Base-by-base conservation (phyloP, 306 rosid species). In the Psophocarpus tetragonolobus region DNA sequence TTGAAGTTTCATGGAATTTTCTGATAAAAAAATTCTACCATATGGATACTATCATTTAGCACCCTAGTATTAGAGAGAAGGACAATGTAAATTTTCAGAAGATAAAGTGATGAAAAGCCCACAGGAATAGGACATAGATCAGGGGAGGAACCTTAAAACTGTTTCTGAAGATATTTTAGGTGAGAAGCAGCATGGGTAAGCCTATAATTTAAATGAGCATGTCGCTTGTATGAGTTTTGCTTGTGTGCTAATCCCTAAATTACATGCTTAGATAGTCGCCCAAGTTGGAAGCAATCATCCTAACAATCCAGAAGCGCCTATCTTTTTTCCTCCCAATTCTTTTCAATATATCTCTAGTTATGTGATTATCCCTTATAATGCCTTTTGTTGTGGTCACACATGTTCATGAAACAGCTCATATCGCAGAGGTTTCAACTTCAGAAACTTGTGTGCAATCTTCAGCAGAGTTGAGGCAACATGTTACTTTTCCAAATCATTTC, bases 401-500 rank as follows among this genome's bases (percentile, higher is more conserved):
- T 78, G 66, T 83, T 73, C 88, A 85, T 86, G 71, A 78, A 89
- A 85, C 89, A 81, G 88, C 83, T 54, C 61, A 61, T 67, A 29
- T 57, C 66, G 30, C 79, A 17, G 93, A 87, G 83, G 82, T 85
- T 85, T 75, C 75, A 82, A 72, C 83, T 18, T 57, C 81, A 20
- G 87, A 84, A 9, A 79, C 73, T 74, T 81, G 64, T 80, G 83
- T 68, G 77, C 86, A 78, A 67, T 76, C 80, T 24, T 53, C 84
- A 17, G 58, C 77, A 75, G 92, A 84, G 70, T 79, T 33, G 53
- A 82, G 67, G 78, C 91, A 87, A 70, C 92, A 70, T 39, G 96
- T 90, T 73, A 87, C 92, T 47, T 92, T 92, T 73, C 96, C 97
- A 10, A 87, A 80, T 74, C 92, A 92, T 85, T 90, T 92, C 81